phyloP scores from a whole-genome alignment of 371 early-diverging fungal genomes.

The Nematocida parisii region DNA sequence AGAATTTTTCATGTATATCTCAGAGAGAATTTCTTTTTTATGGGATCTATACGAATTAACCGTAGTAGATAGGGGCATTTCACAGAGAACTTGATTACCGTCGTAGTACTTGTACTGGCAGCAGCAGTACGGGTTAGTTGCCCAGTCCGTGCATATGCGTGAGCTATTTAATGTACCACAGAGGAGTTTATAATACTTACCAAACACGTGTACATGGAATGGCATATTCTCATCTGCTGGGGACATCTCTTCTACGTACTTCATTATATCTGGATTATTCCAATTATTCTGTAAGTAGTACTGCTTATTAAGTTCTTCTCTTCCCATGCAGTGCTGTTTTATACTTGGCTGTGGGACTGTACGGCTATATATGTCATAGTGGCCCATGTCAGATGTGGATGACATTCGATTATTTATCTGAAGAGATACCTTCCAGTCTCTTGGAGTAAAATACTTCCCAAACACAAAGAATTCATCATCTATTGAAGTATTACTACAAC shows the following conservation, averaged over 20 bases:
- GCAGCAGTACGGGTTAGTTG: not conserved
- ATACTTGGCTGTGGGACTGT: not conserved
- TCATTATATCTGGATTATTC: not conserved
- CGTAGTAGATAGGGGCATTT: not conserved
- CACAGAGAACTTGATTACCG: too few relatives aligned
- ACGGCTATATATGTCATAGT: not conserved
- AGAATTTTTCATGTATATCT: not conserved
- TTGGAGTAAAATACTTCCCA: slow-evolving; percentile 8
- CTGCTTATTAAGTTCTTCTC: slow-evolving; percentile 12
- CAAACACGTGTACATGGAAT: slow-evolving; percentile 1
- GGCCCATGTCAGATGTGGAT: not conserved
- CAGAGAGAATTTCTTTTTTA: not conserved
- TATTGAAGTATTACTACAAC: not conserved
- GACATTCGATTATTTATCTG: slow-evolving; percentile 8
- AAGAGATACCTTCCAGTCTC: not conserved
- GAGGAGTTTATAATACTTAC: slow-evolving; percentile 9
- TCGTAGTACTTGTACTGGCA: slow-evolving; percentile 5
- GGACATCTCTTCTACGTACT: not conserved
- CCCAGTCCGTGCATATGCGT: not conserved
- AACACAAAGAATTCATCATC: not conserved
- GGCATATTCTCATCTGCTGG: not conserved
- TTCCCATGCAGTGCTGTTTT: not conserved
- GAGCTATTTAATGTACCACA: not conserved
- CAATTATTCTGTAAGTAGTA: slow-evolving; percentile 12
- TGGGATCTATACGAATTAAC: not conserved